Evolutionary conservation across 1,284 basidiomycete species (phyloP).

Genomic region (Abortiporus biennis): DNA sequence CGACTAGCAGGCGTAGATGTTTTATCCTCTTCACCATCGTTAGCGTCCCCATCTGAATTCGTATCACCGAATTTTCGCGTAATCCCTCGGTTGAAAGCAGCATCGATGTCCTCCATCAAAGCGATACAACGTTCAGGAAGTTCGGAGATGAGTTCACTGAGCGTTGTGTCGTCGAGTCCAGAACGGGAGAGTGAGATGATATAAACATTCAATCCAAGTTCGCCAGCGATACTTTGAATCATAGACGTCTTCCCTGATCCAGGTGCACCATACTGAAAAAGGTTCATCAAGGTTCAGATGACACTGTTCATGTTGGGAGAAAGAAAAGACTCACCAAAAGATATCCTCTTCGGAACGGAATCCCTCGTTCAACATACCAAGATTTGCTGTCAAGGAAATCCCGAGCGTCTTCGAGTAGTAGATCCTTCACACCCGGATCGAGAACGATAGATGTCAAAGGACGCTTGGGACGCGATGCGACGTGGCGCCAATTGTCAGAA

Average conservation of each 20-base stretch:
- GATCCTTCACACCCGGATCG: conserved; percentile 58
- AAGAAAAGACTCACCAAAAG: conserved; percentile 40
- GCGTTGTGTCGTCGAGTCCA: conserved; percentile 60
- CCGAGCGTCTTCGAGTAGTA: conserved; percentile 56
- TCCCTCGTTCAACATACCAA: conserved; percentile 65
- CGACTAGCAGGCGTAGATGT: conserved; percentile 23
- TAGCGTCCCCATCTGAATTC: conserved; percentile 14
- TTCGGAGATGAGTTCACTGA: conserved; percentile 55
- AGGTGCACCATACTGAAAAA: conserved; percentile 55
- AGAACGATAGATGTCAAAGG: conserved; percentile 60
- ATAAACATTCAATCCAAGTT: conserved; percentile 70
- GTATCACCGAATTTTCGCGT: conserved; percentile 42
- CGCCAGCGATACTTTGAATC: conserved; percentile 72
- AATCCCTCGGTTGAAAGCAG: conserved; percentile 56
- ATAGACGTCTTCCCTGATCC: conserved; percentile 74
- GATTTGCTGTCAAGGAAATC: conserved; percentile 60
- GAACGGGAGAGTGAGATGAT: conserved; percentile 67
- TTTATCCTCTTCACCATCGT: conserved; percentile 8
- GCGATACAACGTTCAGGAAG: conserved; percentile 69
- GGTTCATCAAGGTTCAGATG: neutral
- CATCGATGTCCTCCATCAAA: conserved; percentile 79
- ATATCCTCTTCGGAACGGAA: conserved; percentile 70
- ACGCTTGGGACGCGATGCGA: conserved; percentile 56
- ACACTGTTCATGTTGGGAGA: neutral
- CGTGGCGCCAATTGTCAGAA: conserved; percentile 40